Evolutionary conservation across 495 filamentous ascomycete species (phyloP), one percentile per base, ranked within the genome.

Genomic region (Aeminium ludgeri): DNA sequence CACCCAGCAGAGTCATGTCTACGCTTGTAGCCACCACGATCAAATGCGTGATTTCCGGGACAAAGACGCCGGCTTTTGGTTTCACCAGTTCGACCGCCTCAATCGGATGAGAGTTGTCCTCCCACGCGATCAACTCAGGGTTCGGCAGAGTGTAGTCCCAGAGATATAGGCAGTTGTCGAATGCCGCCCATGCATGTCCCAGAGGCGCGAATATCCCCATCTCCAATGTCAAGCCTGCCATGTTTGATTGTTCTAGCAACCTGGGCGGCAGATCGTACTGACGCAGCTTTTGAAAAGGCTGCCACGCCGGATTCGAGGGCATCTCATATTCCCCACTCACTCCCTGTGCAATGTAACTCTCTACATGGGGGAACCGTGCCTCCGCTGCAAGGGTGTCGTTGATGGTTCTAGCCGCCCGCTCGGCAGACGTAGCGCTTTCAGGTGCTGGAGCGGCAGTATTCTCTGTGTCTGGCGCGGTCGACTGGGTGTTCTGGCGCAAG

Each of bases 91-190:
- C 81, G 34, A 96, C 82, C 20, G 78, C 73, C 19, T 78, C 83
- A 48, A 99, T 94, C 41, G 67, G 80, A 55, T 91, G 77, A 4
- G 74, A 64, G 57, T 85, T 80, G 38, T 89, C 85, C 58, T 96
- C 89, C 55, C 77, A 96, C 20, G 87, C 89, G 40, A 89, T 78
- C n/a, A 93, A 59, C 51, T 89, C 80, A 17, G 86, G 80, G 52
- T 84, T 77, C 20, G 81, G 77, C 45, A 80, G 70, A 8, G 84
- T 87, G 54, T 94, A 99, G 59, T 99, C 89, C 89, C 89, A 99
- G 10, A 99, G 66, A 55, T 96, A 99, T 19, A 99, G 67, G 40
- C 81, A 77, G 59, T 89, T 93, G 61, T 99, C 89, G 53, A 99
- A 92, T 0, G 82, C 70, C 16, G 91, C 78, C 86, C 87, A 99